Base-by-base conservation (phyloP, 2,329 filamentous ascomycete species). In the Penicillium sumatraense region DNA sequence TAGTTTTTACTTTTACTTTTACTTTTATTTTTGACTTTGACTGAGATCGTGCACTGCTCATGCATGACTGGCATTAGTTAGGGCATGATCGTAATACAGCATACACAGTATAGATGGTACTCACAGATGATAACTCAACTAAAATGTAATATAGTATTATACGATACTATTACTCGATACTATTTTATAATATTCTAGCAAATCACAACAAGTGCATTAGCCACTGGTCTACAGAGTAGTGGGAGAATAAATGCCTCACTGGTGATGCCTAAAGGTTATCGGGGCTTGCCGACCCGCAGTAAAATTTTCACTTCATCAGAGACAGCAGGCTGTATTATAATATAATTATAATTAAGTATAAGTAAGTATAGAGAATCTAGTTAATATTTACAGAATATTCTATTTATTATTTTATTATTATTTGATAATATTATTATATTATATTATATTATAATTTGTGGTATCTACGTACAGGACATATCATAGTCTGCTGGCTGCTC, bases 241-340 rank as follows among this genome's bases (percentile, higher is more conserved):
- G n/a, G n/a, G 41, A 46, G 14, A 53, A 57, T 31, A 57, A 59
- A 59, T 59, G 57, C 57, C 57, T 57, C 57, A 57, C 21, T 18
- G 21, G 6, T 46, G 42, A 36, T 38, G 35, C 23, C 40, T 49
- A 35, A 20, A 14, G 36, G 20, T 21, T 21, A 42, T 21, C 21
- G 38, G 38, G 20, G 35, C 9, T 46, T 45, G 36, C 44, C 45
- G 54, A 54, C 53, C 58, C 58, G 56, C 56, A 31, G 14, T 18
- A 56, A 58, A 60, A 58, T 58, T 60, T 57, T 58, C 42, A 49
- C 41, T 40, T 40, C 9, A 40, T 4, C n/a, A 33, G 5, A 41
- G 7, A 24, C 38, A 41, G 38, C 35, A 38, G 10, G 9, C 14
- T 18, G 1, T 18, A 38, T 5, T 4, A 3, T 38, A 20, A 5